A percentile compares a stretch with the other conserved stretches of the same genome.
Conservation (phyloP, 2,329 filamentous ascomycete species). For the Hypoxylon sp. region DNA sequence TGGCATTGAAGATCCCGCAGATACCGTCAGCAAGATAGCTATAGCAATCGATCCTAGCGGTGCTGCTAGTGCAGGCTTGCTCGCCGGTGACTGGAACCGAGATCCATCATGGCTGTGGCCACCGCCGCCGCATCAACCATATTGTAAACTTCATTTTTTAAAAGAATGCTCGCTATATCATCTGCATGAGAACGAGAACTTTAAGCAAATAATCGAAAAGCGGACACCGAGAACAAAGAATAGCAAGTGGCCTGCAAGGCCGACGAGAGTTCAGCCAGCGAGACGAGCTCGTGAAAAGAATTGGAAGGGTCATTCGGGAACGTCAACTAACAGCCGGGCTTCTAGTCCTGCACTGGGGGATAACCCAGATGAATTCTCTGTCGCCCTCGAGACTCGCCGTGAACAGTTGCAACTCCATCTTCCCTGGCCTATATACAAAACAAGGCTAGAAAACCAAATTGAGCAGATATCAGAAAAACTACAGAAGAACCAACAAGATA, state of each 20-base stretch:
- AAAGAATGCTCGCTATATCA: slow-evolving; percentile 51
- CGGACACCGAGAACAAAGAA: slow-evolving; percentile 25
- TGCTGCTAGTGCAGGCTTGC: not conserved
- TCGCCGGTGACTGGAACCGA: slow-evolving; percentile 4
- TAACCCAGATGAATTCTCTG: not conserved
- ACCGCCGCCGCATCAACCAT: slow-evolving; percentile 45
- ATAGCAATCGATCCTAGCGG: slow-evolving; percentile 4
- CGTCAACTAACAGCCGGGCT: not conserved
- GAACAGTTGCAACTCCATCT: slow-evolving; percentile 33
- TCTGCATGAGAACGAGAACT: slow-evolving; percentile 40
- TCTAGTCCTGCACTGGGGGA: slow-evolving; percentile 15
- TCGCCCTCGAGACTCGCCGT: slow-evolving; percentile 15
- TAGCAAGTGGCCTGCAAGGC: slow-evolving; percentile 24
- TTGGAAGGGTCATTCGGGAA: slow-evolving; percentile 13
- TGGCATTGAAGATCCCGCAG: not conserved
- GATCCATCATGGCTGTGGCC: slow-evolving; percentile 45
- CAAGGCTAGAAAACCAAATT: slow-evolving; percentile 18
- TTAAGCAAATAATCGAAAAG: slow-evolving; percentile 30
- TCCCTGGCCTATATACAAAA: slow-evolving; percentile 39
- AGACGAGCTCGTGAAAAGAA: slow-evolving; percentile 45
- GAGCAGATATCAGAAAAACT: not conserved
- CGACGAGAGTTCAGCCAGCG: slow-evolving; percentile 47
- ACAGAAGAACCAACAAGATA: not conserved
- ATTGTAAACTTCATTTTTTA: slow-evolving; percentile 50
- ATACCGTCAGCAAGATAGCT: slow-evolving; percentile 20